phyloP scores from a whole-genome alignment of 164 flowering plant genomes.

The Stephania japonica region DNA sequence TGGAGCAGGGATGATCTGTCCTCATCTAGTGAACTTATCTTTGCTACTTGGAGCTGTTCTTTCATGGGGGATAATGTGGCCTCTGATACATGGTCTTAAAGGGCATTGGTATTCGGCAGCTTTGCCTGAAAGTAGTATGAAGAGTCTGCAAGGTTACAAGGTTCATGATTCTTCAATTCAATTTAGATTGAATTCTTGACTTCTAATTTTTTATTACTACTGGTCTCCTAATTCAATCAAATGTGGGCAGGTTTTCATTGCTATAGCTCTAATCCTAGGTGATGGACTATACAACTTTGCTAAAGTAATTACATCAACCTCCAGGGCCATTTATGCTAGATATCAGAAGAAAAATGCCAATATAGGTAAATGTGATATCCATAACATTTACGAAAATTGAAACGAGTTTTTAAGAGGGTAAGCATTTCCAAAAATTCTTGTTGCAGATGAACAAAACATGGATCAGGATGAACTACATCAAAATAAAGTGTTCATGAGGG shows the following conservation, averaged over 20 bases:
- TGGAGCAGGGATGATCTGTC: conserved; percentile 89
- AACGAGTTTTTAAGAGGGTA: background rate
- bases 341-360: conserved; percentile 23
- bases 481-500: conserved; percentile 61
- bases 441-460: conserved; percentile 23
- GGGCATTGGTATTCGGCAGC: conserved; percentile 66
- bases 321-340: conserved; percentile 28
- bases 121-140: conserved; percentile 67
- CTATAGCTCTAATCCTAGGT: conserved; percentile 77
- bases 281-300: conserved; percentile 85
- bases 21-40: conserved; percentile 77
- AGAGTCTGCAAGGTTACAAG: conserved; percentile 85
- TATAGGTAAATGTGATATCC: conserved; percentile 28
- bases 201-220: too few relatives aligned
- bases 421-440: conserved; percentile 17
- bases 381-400: background rate
- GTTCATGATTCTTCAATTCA: conserved; percentile 21
- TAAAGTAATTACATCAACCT: conserved; percentile 43
- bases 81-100: conserved; percentile 51
- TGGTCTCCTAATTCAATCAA: background rate
- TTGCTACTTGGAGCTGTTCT: conserved; percentile 81
- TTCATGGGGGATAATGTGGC: conserved; percentile 97
- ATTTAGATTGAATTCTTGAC: background rate
- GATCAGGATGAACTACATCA: conserved; percentile 37
- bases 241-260: conserved; percentile 60